These are phyloP conservation scores for Oryza rufipogon DNA, from an alignment of 176 grass and related monocot species.

Conservation along the genomic window DNA sequence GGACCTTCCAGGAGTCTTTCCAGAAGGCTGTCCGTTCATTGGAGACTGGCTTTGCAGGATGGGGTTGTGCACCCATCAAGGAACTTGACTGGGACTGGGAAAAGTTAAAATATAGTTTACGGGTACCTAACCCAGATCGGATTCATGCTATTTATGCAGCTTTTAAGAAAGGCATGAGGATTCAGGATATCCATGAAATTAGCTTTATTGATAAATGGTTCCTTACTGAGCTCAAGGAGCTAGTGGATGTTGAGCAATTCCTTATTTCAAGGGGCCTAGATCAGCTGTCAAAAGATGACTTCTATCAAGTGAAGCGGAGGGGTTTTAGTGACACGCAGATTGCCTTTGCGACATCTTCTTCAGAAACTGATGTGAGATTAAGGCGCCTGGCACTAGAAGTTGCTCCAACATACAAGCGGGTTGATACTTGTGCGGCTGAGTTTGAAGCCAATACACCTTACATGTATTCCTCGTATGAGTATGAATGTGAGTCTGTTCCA, in stretches of 20 bases:
- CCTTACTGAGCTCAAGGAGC: conserved; percentile 78
- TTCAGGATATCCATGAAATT: conserved; percentile 86
- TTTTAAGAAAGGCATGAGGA: conserved; percentile 92
- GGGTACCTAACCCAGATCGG: conserved; percentile 90
- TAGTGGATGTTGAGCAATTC: conserved; percentile 82
- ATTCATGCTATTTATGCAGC: conserved; percentile 94
- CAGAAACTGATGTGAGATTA: conserved; percentile 76
- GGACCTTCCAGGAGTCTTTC: conserved; percentile 97
- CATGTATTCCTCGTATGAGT: conserved; percentile 98
- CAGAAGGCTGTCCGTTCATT: conserved; percentile 96
- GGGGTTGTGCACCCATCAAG: conserved; percentile 87
- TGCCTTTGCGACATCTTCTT: conserved; percentile 80
- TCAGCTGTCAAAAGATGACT: conserved; percentile 77
- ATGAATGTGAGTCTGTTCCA: conserved; percentile 89
- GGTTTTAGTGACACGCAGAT: conserved; percentile 96
- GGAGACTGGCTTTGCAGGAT: conserved; percentile 90
- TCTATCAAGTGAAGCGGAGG: conserved; percentile 89
- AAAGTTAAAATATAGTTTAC: conserved; percentile 85
- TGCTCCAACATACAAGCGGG: conserved; percentile 86
- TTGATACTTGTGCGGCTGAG: conserved; percentile 98
- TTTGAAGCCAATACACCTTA: conserved; percentile 99
- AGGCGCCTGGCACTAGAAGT: conserved; percentile 72
- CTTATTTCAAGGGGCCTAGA: conserved; percentile 57
- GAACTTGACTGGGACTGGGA: conserved; percentile 99
- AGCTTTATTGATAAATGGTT: conserved; percentile 97